phyloP scores from a whole-genome alignment of 2,329 filamentous ascomycete genomes.

The Dryadomyces sulphureus region DNA sequence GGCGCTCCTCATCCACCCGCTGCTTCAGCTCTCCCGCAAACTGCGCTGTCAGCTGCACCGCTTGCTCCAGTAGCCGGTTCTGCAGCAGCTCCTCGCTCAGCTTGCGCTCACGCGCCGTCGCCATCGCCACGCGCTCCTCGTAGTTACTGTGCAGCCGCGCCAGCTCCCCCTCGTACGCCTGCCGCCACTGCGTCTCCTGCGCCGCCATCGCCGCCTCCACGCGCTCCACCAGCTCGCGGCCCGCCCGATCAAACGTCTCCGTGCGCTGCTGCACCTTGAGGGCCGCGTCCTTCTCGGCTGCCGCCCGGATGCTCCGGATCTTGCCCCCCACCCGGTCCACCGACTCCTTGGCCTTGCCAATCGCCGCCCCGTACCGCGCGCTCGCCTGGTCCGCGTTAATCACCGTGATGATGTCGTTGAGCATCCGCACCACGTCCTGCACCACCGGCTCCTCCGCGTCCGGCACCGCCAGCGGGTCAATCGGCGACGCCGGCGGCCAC shows the following conservation, averaged over 20 bases:
- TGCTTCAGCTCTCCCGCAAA: slow-evolving; percentile 66
- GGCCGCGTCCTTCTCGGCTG: slow-evolving; percentile 56
- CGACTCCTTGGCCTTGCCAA: slow-evolving; percentile 75
- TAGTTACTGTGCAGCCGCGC: slow-evolving; percentile 65
- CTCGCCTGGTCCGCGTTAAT: slow-evolving; percentile 76
- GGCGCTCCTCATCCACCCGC: slow-evolving; percentile 77
- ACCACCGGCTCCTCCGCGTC: slow-evolving; percentile 75
- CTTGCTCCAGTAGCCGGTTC: slow-evolving; percentile 82
- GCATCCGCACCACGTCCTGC: slow-evolving; percentile 83
- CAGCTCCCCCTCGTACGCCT: slow-evolving; percentile 78
- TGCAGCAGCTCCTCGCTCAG: slow-evolving; percentile 69
- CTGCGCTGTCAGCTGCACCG: slow-evolving; percentile 71
- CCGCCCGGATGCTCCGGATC: slow-evolving; percentile 58
- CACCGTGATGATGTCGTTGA: slow-evolving; percentile 90
- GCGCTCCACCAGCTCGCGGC: slow-evolving; percentile 74
- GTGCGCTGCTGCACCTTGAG: slow-evolving; percentile 57
- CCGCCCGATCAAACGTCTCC: slow-evolving; percentile 70
- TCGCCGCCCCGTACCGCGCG: slow-evolving; percentile 60
- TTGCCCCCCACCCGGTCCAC: slow-evolving; percentile 64
- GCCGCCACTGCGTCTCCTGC: slow-evolving; percentile 71
- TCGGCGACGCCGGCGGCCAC: slow-evolving; percentile 49
- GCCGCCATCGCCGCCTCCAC: slow-evolving; percentile 69
- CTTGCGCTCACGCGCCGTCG: slow-evolving; percentile 66
- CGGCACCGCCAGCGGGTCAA: slow-evolving; percentile 63
- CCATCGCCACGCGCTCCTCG: slow-evolving; percentile 61